Percentiles rank a stretch among this genome's conserved stretches.
These are phyloP conservation scores for Debaryomycetaceae sp. DNA, from an alignment of 1,139 yeast genomes.

Conservation along the genomic window DNA sequence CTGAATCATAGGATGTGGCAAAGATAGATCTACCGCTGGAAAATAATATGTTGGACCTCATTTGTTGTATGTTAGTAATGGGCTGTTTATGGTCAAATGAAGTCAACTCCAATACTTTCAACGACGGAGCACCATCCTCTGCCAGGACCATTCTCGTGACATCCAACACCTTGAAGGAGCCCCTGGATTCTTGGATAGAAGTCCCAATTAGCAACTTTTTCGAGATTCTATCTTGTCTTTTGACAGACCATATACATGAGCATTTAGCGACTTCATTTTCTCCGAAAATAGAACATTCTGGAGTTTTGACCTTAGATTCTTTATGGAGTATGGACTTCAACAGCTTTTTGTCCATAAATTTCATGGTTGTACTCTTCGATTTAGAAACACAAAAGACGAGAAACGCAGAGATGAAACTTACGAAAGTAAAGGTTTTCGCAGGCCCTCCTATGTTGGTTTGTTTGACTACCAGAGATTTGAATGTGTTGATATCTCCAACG, in stretches of 20 bases:
- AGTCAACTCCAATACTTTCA: slow-evolving; percentile 33
- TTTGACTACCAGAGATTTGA: slow-evolving; percentile 23
- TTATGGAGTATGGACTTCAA: slow-evolving; percentile 18
- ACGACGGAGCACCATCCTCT: slow-evolving; percentile 13
- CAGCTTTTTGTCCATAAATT: slow-evolving; percentile 33
- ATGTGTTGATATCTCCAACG: slow-evolving; percentile 28
- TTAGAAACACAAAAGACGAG: slow-evolving; percentile 36
- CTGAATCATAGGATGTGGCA: slow-evolving; percentile 37
- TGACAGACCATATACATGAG: slow-evolving; percentile 33
- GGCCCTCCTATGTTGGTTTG: slow-evolving; percentile 36
- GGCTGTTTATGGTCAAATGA: slow-evolving; percentile 36
- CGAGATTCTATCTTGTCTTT: slow-evolving; percentile 30
- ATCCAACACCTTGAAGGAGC: slow-evolving; percentile 44
- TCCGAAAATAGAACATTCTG: slow-evolving; percentile 21
- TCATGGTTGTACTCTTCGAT: slow-evolving; percentile 21
- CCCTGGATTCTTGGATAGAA: slow-evolving; percentile 23
- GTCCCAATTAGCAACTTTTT: slow-evolving; percentile 45
- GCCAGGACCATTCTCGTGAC: slow-evolving; percentile 21
- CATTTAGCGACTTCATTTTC: slow-evolving; percentile 35
- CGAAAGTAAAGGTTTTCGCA: slow-evolving; percentile 33
- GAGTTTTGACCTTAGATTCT: slow-evolving; percentile 19
- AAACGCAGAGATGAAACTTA: slow-evolving; percentile 33
- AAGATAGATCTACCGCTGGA: slow-evolving; percentile 31
- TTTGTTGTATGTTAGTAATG: slow-evolving; percentile 35
- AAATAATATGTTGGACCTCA: slow-evolving; percentile 33